These are phyloP conservation scores for Onygena corvina DNA, from an alignment of 2,329 filamentous ascomycete species.

Conservation along the genomic window DNA sequence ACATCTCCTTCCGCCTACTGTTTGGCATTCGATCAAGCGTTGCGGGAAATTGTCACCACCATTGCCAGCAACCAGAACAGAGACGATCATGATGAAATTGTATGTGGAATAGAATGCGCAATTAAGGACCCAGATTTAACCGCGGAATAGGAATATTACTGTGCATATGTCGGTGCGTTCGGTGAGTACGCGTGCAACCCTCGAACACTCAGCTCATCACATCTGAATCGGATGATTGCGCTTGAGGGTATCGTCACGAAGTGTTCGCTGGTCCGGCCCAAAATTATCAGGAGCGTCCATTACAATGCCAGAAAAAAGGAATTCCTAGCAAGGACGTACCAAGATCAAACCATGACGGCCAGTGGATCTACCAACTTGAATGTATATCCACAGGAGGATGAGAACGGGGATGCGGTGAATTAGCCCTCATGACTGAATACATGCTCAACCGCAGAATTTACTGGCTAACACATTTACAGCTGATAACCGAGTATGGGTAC, in stretches of 20 bases:
- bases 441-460: not conserved
- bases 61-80: slow-evolving; percentile 43
- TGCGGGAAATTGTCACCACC: slow-evolving; percentile 77
- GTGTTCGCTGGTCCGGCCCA: slow-evolving; percentile 87
- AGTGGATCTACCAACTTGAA: slow-evolving; percentile 78
- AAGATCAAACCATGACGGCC: slow-evolving; percentile 90
- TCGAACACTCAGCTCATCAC: slow-evolving; percentile 73
- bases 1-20: slow-evolving; percentile 78
- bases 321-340: slow-evolving; percentile 82
- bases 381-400: slow-evolving; percentile 88
- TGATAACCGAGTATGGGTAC: slow-evolving; percentile 92
- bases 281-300: slow-evolving; percentile 96
- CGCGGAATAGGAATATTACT: slow-evolving; percentile 55
- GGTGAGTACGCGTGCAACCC: slow-evolving; percentile 92
- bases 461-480: slow-evolving; percentile 25
- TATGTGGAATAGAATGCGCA: slow-evolving; percentile 26
- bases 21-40: slow-evolving; percentile 75
- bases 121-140: slow-evolving; percentile 1
- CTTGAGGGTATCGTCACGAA: slow-evolving; percentile 95
- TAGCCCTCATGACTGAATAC: slow-evolving; percentile 9
- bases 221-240: slow-evolving; percentile 93
- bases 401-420: slow-evolving; percentile 67
- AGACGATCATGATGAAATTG: slow-evolving; percentile 63
- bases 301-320: slow-evolving; percentile 79
- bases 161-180: slow-evolving; percentile 93